Evolutionary conservation across 225 moss, liverwort and hornwort genomes (phyloP), one percentile per base, ranked within the genome.

Genomic region (Anthoceros angustus): DNA sequence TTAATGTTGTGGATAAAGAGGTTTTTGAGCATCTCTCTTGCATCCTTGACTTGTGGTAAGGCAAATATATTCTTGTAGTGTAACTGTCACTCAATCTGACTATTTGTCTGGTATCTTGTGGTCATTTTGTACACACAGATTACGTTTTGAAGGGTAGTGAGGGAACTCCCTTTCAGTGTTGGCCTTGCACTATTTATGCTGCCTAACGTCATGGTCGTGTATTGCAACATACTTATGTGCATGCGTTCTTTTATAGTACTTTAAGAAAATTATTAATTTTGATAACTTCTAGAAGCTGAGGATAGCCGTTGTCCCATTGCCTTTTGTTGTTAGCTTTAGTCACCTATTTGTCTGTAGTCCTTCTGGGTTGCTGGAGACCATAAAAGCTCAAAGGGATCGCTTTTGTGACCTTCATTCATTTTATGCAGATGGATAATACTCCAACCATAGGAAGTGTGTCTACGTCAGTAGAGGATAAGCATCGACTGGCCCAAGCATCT

Each of bases 401-500:
- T 38, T 68, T 10, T 5, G 12, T 24, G 39, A 25, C 39, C 15
- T 9, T 66, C 6, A 25, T 50, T 6, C 42, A 8, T 25, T 24
- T 32, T 39, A 72, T 72, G 66, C 77, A 91, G 95, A 98, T 87
- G 88, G 95, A 98, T 77, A 92, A 81, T 67, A 89, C 95, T 9
- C 92, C 92, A 39, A 98, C 95, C 61, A 98, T 91, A 45, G 95
- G 95, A 72, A 98, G 95, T 70, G 95, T 98, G 45, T 92, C 92
- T 69, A 98, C 89, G 39, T 89, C 81, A 63, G 74, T 71, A 41
- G 92, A 98, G 72, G 95, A 92, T 70, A 98, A 98, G 80, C 87
- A 87, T 71, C 85, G 77, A 62, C 77, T 98, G 63, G 95, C 95
- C 61, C 79, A 77, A 70, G 74, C 75, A 62, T 98, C 95, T 65